Evolutionary conservation across 805 yeast species (phyloP).

Genomic region (Ogataea trehaloabstinens): DNA sequence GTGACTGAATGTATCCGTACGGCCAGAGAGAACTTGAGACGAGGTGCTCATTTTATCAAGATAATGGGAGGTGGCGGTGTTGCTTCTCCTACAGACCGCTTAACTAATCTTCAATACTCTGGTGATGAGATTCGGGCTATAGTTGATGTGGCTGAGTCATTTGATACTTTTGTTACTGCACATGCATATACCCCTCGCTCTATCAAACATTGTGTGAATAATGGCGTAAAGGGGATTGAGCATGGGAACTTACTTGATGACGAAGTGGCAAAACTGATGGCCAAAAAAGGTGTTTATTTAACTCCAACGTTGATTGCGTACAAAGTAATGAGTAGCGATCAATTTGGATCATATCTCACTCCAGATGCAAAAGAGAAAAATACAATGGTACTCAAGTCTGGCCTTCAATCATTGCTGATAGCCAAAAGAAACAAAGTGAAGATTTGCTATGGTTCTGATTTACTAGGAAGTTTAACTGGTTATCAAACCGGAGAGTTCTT

Average conservation of each 20-base stretch:
- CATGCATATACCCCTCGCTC: constrained; percentile 28
- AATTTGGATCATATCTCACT: constrained; percentile 21
- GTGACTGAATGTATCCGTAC: constrained; percentile 24
- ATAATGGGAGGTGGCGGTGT: constrained; percentile 33
- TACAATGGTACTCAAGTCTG: constrained; percentile 20
- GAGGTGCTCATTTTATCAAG: constrained; percentile 28
- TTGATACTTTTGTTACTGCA: constrained; percentile 29
- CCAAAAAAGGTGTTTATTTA: constrained; percentile 20
- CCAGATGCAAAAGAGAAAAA: constrained; percentile 20
- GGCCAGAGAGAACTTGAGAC: constrained; percentile 26
- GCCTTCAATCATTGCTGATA: constrained; percentile 18
- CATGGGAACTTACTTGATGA: constrained; percentile 31
- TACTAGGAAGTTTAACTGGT: constrained; percentile 25
- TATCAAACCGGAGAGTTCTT: constrained; percentile 30
- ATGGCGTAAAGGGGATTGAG: constrained; percentile 30
- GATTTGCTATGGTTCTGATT: constrained; percentile 28
- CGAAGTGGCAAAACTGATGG: constrained; percentile 27
- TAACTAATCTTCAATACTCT: constrained; percentile 25
- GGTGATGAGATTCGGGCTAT: constrained; percentile 28
- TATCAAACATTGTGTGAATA: constrained; percentile 23
- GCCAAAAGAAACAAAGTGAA: constrained; percentile 26
- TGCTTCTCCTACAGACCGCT: constrained; percentile 29
- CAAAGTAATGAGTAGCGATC: constrained; percentile 30
- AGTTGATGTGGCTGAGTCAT: constrained; percentile 25
- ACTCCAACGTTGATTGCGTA: constrained; percentile 31